These are phyloP conservation scores for Wallemia hederae DNA, from an alignment of 1,284 basidiomycete species.

Conservation along the genomic window DNA sequence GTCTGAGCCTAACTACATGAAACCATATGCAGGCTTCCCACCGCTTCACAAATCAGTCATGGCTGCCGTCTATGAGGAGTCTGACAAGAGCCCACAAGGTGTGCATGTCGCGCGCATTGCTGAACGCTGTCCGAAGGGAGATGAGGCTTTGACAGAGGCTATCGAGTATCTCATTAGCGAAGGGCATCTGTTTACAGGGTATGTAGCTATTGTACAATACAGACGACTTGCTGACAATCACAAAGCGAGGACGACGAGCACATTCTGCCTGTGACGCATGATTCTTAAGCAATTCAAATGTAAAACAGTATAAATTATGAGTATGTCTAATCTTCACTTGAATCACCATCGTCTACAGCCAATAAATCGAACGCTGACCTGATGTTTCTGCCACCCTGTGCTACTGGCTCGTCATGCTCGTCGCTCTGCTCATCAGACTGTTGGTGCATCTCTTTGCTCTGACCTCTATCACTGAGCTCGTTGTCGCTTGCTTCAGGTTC, in stretches of 20 bases:
- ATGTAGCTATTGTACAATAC: background rate
- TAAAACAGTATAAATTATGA: background rate
- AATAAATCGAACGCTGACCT: background rate
- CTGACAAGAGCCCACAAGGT: slow-evolving; percentile 22
- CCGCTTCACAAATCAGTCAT: slow-evolving; percentile 34
- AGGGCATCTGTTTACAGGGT: slow-evolving; percentile 33
- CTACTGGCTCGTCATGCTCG: background rate
- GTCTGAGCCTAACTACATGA: slow-evolving; percentile 2
- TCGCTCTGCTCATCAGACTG: too few relatives aligned
- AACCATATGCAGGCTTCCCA: slow-evolving; percentile 23
- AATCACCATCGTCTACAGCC: background rate
- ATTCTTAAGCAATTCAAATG: background rate
- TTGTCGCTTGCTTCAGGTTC: too few relatives aligned
- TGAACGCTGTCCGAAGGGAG: slow-evolving; percentile 14
- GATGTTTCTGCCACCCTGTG: background rate
- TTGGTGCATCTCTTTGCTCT: too few relatives aligned
- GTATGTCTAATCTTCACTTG: background rate
- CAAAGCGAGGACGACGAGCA: background rate
- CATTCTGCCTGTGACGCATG: background rate
- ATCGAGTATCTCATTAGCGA: slow-evolving; percentile 37
- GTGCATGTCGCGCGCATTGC: slow-evolving; percentile 32
- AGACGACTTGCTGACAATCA: background rate
- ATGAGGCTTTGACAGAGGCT: slow-evolving; percentile 21
- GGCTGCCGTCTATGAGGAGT: slow-evolving; percentile 21
- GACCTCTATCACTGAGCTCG: too few relatives aligned